Evolutionary conservation across 2,329 filamentous ascomycete genomes (phyloP), one percentile per base, ranked within the genome.

Genomic region (Penicillium sp.): DNA sequence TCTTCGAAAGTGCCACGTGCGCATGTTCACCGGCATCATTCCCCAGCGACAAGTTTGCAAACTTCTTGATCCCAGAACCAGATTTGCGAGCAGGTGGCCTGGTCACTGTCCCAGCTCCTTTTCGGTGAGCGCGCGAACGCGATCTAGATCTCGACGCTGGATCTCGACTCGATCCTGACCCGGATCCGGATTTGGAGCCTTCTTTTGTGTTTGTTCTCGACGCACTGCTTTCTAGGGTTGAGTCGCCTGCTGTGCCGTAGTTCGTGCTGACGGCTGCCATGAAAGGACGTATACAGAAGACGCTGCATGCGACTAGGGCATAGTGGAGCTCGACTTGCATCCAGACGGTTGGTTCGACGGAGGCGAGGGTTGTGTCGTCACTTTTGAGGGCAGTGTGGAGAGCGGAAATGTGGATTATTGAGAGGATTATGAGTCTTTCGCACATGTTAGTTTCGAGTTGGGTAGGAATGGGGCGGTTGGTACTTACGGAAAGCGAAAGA

Each of bases 401-500:
- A 49, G 64, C 65, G 21, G 65, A 62, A 29, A 76, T 65, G 41
- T 74, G 73, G 53, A 76, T 60, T 27, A 71, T 54, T 27, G 70
- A 66, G 53, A 74, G 64, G 22, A 72, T 62, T 44, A 76, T 69
- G 5, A 38, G 6, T 22, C 3, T 41, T 41, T 16, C 5, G 4
- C 14, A 8, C 4, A n/a, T 10, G 8, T 34, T 18, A n/a, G 9
- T 4, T 5, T 27, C 8, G 24, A 27, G 24, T 8, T 27, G 24
- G 24, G 24, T 27, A 27, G 24, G 24, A 27, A 8, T 27, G 24
- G 24, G 22, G 40, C 11, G 32, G 10, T 22, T 14, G 27, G 18
- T 27, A 61, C 74, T 64, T 59, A 77, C 74, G 69, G 63, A 10
- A 76, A 66, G 9, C 71, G 69, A 48, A 69, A 69, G 40, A 68